Conservation (phyloP, 2,329 filamentous ascomycete species). For the Cercospora berteroae region DNA sequence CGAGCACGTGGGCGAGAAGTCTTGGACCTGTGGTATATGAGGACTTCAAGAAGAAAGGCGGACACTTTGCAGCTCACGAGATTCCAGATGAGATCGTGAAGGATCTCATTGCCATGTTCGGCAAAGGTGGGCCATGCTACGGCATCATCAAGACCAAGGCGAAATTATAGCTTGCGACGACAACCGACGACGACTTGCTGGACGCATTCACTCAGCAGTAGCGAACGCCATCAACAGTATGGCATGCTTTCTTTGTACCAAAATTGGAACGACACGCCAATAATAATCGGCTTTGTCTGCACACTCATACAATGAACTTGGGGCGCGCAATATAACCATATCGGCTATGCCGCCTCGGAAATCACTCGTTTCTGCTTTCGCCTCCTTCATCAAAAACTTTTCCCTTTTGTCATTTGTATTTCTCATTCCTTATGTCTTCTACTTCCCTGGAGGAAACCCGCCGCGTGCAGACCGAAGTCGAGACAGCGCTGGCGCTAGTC, state of each 20-base stretch:
- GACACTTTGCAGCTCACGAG: constrained; percentile 59
- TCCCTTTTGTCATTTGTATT: background rate
- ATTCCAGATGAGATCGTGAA: constrained; percentile 25
- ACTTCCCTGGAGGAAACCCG: background rate
- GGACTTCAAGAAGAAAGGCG: constrained; percentile 49
- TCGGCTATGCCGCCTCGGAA: background rate
- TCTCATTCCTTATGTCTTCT: background rate
- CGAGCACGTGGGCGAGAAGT: constrained; percentile 57
- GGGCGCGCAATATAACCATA: background rate
- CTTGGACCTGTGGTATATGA: constrained; percentile 61
- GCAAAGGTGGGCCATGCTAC: constrained; percentile 24
- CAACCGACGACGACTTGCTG: background rate
- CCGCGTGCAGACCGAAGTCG: background rate
- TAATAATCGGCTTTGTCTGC: background rate
- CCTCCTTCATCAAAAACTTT: background rate
- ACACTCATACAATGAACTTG: background rate
- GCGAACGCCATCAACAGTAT: background rate
- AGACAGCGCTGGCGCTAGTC: background rate
- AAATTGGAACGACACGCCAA: background rate
- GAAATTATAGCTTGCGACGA: constrained; percentile 14
- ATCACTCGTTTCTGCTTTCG: background rate
- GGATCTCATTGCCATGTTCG: constrained; percentile 25
- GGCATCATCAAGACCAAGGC: constrained; percentile 18
- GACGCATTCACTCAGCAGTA: background rate
- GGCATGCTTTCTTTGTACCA: background rate